A percentile compares a stretch with the other conserved stretches of the same genome.
Conservation (phyloP, 257 asterid species). For the Jasminum sambac region DNA sequence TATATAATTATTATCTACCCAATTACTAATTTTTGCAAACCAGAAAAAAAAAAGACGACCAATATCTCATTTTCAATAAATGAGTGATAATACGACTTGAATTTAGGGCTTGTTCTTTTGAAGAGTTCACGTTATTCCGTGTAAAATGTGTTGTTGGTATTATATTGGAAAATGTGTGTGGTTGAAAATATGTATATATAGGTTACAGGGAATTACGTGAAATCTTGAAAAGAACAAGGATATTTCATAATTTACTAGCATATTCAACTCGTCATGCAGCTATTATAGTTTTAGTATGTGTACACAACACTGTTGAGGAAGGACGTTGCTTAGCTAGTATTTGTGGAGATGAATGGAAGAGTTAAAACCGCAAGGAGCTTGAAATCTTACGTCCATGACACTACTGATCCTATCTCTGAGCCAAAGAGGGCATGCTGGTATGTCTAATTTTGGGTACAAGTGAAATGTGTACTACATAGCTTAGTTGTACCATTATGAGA, state of each 20-base stretch:
- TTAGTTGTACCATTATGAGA: not conserved
- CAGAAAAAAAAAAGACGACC: too few species aligned
- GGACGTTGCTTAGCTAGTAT: not conserved
- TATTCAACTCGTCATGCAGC: not conserved
- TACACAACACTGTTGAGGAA: too few species aligned
- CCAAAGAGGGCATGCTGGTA: not conserved
- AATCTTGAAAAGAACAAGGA: too few species aligned
- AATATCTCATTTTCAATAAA: not conserved
- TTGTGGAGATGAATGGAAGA: not conserved
- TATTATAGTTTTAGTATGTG: not conserved
- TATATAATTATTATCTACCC: not conserved
- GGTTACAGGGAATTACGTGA: too few species aligned
- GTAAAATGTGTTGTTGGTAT: too few species aligned
- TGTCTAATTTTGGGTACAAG: not conserved
- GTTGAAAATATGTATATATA: too few species aligned
- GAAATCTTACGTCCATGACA: too few species aligned
- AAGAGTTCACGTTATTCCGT: too few species aligned
- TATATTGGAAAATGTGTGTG: too few species aligned
- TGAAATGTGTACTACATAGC: not conserved
- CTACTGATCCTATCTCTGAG: too few species aligned
- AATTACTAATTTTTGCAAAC: not conserved
- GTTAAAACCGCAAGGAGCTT: too few species aligned
- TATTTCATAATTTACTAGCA: not conserved
- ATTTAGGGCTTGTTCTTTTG: too few species aligned
- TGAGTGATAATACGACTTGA: not conserved